Percentiles rank a stretch among this genome's conserved stretches.
phyloP scores from a whole-genome alignment of 176 grass and related monocot genomes.

The Sorghum bicolor region Sorghum_bicolor_NCBIv3 NC_012872.2:8665001-8665500 shows the following conservation, averaged over 20 bases:
- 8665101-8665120: neutral
- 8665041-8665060: neutral
- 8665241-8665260: neutral
- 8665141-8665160: neutral
- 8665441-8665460: slow-evolving; percentile 12
- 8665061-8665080: slow-evolving; percentile 4
- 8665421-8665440: slow-evolving; percentile 15
- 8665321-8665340: neutral
- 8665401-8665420: slow-evolving; percentile 7
- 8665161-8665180: neutral
- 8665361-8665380: slow-evolving; percentile 15
- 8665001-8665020: neutral
- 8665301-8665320: slow-evolving; percentile 10
- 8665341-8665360: neutral
- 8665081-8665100: neutral
- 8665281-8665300: slow-evolving; percentile 30
- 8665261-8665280: neutral
- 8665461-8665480: neutral
- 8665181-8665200: neutral
- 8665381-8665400: neutral
- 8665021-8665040: neutral
- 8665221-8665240: neutral
- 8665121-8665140: neutral
- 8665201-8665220: neutral
- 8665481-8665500: slow-evolving; percentile 24